Percentiles rank a stretch among this genome's conserved stretches.
phyloP scores from a whole-genome alignment of 148 eudicot species.

The Dysphania ambrosioides region DNA sequence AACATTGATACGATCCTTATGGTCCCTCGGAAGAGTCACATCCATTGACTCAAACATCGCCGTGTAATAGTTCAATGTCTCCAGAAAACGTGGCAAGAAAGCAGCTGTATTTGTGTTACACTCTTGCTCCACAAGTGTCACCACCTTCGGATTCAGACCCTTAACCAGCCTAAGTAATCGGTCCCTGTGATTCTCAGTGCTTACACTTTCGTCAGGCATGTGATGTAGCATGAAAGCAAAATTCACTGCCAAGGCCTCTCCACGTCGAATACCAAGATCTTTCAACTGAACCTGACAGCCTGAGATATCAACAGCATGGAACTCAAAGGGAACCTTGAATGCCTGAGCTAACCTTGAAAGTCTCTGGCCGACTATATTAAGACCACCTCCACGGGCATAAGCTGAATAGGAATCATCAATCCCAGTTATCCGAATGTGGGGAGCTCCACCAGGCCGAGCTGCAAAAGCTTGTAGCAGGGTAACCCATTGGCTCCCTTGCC shows the following conservation, averaged over 20 bases:
- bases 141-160: slow-evolving; percentile 53
- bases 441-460: slow-evolving; percentile 65
- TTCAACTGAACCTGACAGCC: slow-evolving; percentile 33
- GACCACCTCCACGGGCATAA: slow-evolving; percentile 64
- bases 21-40: slow-evolving; percentile 46
- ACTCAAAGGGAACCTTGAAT: slow-evolving; percentile 61
- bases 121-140: slow-evolving; percentile 65
- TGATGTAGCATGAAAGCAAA: slow-evolving; percentile 64
- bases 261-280: slow-evolving; percentile 39
- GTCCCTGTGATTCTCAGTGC: slow-evolving; percentile 57
- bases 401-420: slow-evolving; percentile 61
- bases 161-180: slow-evolving; percentile 46
- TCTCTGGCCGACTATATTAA: slow-evolving; percentile 49
- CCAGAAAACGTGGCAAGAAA: slow-evolving; percentile 55
- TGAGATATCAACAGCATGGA: slow-evolving; percentile 41
- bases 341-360: slow-evolving; percentile 47
- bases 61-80: slow-evolving; percentile 49
- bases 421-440: slow-evolving; percentile 57
- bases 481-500: slow-evolving; percentile 67
- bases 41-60: slow-evolving; percentile 73
- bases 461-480: slow-evolving; percentile 67
- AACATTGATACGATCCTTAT: slow-evolving; percentile 53
- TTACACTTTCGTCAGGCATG: slow-evolving; percentile 65
- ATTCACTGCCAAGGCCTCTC: slow-evolving; percentile 56
- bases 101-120: slow-evolving; percentile 57